These are phyloP conservation scores for Neonectria ditissima DNA, from an alignment of 2,329 filamentous ascomycete species.

Conservation along the genomic window DNA sequence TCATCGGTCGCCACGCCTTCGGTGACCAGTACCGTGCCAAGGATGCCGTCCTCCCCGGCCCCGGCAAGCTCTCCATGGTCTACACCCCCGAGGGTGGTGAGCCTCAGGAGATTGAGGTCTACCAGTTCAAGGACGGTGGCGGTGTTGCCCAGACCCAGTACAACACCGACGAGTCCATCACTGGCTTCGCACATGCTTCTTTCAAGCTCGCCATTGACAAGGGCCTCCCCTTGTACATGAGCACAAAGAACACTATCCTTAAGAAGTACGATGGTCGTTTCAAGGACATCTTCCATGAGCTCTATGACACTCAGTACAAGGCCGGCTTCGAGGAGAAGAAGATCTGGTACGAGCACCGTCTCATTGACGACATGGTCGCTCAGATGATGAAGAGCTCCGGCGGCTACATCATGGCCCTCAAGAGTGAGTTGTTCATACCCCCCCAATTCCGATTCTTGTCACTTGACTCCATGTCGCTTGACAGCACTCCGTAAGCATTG, in stretches of 20 bases:
- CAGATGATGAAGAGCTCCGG: slow-evolving; percentile 99
- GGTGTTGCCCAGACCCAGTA: slow-evolving; percentile 96
- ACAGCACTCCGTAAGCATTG: neutral
- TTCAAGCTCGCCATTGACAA: slow-evolving; percentile 96
- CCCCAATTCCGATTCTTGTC: slow-evolving; percentile 5
- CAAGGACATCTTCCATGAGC: slow-evolving; percentile 99
- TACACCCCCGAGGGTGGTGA: slow-evolving; percentile 88
- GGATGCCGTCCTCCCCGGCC: slow-evolving; percentile 84
- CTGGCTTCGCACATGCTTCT: slow-evolving; percentile 92
- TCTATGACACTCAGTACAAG: slow-evolving; percentile 91
- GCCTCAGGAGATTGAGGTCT: slow-evolving; percentile 90
- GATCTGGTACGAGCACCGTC: slow-evolving; percentile 99
- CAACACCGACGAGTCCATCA: slow-evolving; percentile 97
- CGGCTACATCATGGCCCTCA: slow-evolving; percentile 96
- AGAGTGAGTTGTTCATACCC: slow-evolving; percentile 74
- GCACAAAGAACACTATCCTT: slow-evolving; percentile 99
- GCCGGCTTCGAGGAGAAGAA: slow-evolving; percentile 88
- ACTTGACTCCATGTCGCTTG: slow-evolving; percentile 14
- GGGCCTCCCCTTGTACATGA: slow-evolving; percentile 96
- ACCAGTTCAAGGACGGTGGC: slow-evolving; percentile 85
- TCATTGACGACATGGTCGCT: slow-evolving; percentile 99
- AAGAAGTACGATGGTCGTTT: slow-evolving; percentile 99
- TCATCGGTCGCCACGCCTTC: slow-evolving; percentile 98
- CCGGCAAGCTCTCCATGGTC: slow-evolving; percentile 93
- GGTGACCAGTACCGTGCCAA: slow-evolving; percentile 99